Percentiles rank a stretch among this genome's conserved stretches.
These are phyloP conservation scores for Dendrostoma leiphaemia DNA, from an alignment of 2,329 filamentous ascomycete species.

Conservation along the genomic window DNA sequence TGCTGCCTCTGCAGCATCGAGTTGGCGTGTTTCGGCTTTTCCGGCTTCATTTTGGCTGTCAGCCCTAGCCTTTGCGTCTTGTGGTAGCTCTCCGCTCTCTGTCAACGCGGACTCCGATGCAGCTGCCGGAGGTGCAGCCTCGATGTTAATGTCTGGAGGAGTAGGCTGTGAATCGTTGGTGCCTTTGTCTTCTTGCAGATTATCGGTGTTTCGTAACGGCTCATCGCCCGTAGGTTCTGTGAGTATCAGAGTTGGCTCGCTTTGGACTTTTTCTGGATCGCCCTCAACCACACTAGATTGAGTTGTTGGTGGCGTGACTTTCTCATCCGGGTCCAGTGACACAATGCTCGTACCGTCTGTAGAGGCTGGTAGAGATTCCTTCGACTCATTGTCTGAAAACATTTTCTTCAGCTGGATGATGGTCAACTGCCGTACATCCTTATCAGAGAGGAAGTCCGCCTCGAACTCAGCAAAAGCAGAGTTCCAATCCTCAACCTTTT, in stretches of 20 bases:
- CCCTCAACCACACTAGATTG: slow-evolving; percentile 21
- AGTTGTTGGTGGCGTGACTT: slow-evolving; percentile 39
- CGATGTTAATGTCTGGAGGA: not conserved
- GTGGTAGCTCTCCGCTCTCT: not conserved
- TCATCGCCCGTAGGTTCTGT: slow-evolving; percentile 20
- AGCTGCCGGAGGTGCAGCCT: not conserved
- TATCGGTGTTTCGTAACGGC: slow-evolving; percentile 11
- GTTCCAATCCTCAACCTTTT: slow-evolving; percentile 93
- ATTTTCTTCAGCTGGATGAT: slow-evolving; percentile 92
- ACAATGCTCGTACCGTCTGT: slow-evolving; percentile 27
- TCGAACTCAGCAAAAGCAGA: slow-evolving; percentile 88
- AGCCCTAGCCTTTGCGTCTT: not conserved
- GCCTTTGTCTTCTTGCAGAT: not conserved
- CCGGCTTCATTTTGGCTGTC: not conserved
- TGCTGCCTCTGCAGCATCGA: not conserved
- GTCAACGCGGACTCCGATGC: not conserved
- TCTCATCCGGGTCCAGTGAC: slow-evolving; percentile 43
- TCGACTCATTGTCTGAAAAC: slow-evolving; percentile 86
- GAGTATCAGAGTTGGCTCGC: slow-evolving; percentile 10
- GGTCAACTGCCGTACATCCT: slow-evolving; percentile 89
- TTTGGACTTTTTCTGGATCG: slow-evolving; percentile 11
- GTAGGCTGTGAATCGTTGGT: not conserved
- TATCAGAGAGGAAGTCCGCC: slow-evolving; percentile 90
- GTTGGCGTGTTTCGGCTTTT: not conserved
- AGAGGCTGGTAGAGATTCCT: slow-evolving; percentile 67